phyloP scores from a whole-genome alignment of 305 asterid species.

The Ilex paraguariensis region DNA sequence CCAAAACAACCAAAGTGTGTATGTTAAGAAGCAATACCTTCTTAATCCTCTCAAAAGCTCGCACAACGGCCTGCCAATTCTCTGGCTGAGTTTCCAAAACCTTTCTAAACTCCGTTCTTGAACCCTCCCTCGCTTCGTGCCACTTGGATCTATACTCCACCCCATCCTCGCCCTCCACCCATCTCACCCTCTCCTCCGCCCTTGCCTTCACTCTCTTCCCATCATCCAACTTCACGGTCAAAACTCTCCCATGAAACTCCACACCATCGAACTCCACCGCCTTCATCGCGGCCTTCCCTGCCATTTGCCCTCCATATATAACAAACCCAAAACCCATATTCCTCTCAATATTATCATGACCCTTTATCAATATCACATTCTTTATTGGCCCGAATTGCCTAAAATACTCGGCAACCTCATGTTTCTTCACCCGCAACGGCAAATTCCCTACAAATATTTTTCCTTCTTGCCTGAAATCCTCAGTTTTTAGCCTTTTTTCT shows the following conservation, averaged over 20 bases:
- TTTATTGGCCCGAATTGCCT: conserved; percentile 88
- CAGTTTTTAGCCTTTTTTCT: conserved; percentile 32
- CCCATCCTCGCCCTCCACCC: conserved; percentile 54
- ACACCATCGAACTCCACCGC: conserved; percentile 97
- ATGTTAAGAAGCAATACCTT: conserved; percentile 44
- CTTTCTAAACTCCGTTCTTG: conserved; percentile 44
- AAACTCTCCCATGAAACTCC: conserved; percentile 86
- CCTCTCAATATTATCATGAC: conserved; percentile 70
- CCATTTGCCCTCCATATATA: conserved; percentile 57
- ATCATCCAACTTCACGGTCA: conserved; percentile 88
- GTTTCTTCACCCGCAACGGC: conserved; percentile 79
- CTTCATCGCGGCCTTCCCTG: conserved; percentile 86
- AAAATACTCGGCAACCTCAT: conserved; percentile 69
- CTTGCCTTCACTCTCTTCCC: conserved; percentile 66
- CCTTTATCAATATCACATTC: conserved; percentile 79
- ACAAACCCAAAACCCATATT: conserved; percentile 97
- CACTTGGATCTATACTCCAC: conserved; percentile 62
- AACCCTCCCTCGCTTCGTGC: conserved; percentile 91
- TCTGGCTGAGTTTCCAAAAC: conserved; percentile 62
- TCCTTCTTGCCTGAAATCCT: conserved; percentile 65
- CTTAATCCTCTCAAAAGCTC: conserved; percentile 79
- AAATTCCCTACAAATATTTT: conserved; percentile 87
- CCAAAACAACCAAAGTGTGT: neutral
- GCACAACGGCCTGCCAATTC: conserved; percentile 89
- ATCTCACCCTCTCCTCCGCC: conserved; percentile 55